These are phyloP conservation scores for Cairneyella variabilis DNA, from an alignment of 495 filamentous ascomycete species.

Conservation along the genomic window DNA sequence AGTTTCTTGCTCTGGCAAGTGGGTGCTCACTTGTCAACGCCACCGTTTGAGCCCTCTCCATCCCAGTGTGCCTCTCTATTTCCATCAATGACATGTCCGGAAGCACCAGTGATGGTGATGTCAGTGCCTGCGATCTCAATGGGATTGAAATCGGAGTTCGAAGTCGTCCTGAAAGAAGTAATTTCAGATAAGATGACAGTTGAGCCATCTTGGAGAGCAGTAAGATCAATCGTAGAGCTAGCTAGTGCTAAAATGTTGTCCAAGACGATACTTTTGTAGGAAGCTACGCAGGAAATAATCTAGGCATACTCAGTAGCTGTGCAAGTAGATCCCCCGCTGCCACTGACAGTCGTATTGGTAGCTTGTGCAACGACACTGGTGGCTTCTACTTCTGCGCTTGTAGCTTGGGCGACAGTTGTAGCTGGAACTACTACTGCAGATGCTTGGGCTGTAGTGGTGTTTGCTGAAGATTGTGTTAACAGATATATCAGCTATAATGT, in stretches of 20 bases:
- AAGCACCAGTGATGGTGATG: slow-evolving; percentile 42
- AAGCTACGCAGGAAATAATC: slow-evolving; percentile 37
- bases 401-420: not conserved
- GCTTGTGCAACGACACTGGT: not conserved
- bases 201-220: slow-evolving; percentile 37
- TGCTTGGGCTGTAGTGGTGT: too few species aligned
- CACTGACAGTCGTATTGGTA: not conserved
- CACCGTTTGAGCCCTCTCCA: slow-evolving; percentile 45
- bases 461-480: too few species aligned
- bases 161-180: slow-evolving; percentile 44
- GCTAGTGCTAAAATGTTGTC: slow-evolving; percentile 41
- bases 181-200: slow-evolving; percentile 46
- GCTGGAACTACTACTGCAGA: too few species aligned
- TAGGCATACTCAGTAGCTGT: slow-evolving; percentile 40
- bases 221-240: slow-evolving; percentile 41
- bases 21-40: slow-evolving; percentile 43
- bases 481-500: too few species aligned
- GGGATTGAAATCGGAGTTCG: slow-evolving; percentile 41
- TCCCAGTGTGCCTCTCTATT: slow-evolving; percentile 49
- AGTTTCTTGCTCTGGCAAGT: too few species aligned
- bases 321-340: slow-evolving; percentile 26
- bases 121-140: slow-evolving; percentile 41
- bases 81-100: slow-evolving; percentile 40
- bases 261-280: slow-evolving; percentile 39
- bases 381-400: not conserved